Conservation (phyloP, 208 protist genomes). For the Trypanosoma lewisi region DNA sequence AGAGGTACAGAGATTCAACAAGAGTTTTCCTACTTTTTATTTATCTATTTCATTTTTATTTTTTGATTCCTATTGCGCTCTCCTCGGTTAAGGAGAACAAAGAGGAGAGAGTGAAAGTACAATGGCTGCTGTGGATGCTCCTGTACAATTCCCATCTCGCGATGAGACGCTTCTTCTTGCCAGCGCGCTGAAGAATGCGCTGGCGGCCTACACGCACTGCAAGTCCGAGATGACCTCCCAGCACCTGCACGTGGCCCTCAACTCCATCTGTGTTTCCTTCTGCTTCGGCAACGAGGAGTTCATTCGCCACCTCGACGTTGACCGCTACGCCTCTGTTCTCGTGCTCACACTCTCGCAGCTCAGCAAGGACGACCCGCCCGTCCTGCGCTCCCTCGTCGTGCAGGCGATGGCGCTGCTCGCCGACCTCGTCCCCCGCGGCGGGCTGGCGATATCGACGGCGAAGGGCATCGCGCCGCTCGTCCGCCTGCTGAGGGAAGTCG, state of each 20-base stretch:
- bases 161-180: neutral
- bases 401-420: slow-evolving; percentile 57
- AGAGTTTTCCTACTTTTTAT: no score
- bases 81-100: no score
- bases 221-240: neutral
- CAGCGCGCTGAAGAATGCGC: slow-evolving; percentile 4
- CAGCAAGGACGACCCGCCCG: neutral
- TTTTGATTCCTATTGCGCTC: no score
- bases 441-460: slow-evolving; percentile 30
- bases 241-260: slow-evolving; percentile 7
- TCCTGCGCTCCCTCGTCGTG: slow-evolving; percentile 21
- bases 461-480: slow-evolving; percentile 28
- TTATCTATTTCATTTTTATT: no score
- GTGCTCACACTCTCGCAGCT: slow-evolving; percentile 6
- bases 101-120: neutral
- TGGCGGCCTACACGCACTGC: neutral
- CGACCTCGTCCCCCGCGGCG: slow-evolving; percentile 53
- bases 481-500: slow-evolving; percentile 13
- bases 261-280: slow-evolving; percentile 26
- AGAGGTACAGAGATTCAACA: no score
- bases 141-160: neutral
- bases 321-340: slow-evolving; percentile 16
- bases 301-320: slow-evolving; percentile 17
- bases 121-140: neutral
- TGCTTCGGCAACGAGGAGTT: slow-evolving; percentile 37